Conservation (phyloP, 805 yeast genomes). For the Yarrowia sp. region DNA sequence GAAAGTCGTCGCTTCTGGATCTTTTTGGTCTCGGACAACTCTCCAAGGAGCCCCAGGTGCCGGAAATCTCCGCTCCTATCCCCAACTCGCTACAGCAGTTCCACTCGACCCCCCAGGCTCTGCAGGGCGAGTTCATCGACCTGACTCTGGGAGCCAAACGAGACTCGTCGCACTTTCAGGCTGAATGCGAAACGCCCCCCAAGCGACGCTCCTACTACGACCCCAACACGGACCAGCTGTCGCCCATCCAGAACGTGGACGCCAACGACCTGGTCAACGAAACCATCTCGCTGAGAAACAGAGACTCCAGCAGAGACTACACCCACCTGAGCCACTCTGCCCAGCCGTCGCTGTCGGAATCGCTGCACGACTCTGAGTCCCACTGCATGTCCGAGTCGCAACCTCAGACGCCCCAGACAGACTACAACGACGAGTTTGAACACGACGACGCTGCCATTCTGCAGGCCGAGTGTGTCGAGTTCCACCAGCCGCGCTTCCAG, state of each 20-base stretch:
- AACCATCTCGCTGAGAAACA: slow-evolving; percentile 23
- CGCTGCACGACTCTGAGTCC: slow-evolving; percentile 31
- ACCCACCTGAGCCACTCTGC: slow-evolving; percentile 15
- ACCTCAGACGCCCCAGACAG: slow-evolving; percentile 33
- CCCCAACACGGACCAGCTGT: slow-evolving; percentile 29
- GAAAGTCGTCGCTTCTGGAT: slow-evolving; percentile 23
- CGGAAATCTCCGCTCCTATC: slow-evolving; percentile 24
- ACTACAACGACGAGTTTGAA: slow-evolving; percentile 28
- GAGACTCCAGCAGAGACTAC: slow-evolving; percentile 25
- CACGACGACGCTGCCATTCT: slow-evolving; percentile 19
- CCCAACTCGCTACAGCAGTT: slow-evolving; percentile 27
- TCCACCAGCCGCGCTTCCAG: slow-evolving; percentile 24
- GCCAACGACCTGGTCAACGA: background rate
- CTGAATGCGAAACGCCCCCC: slow-evolving; percentile 20
- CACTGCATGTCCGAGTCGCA: slow-evolving; percentile 32
- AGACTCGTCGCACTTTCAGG: slow-evolving; percentile 22
- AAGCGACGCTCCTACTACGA: slow-evolving; percentile 32
- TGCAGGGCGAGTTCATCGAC: slow-evolving; percentile 16
- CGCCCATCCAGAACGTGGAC: slow-evolving; percentile 35
- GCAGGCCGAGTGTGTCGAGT: slow-evolving; percentile 29
- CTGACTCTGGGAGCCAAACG: slow-evolving; percentile 28
- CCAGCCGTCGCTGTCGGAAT: slow-evolving; percentile 24
- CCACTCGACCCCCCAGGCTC: slow-evolving; percentile 3
- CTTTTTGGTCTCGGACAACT: slow-evolving; percentile 19
- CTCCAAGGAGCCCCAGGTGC: slow-evolving; percentile 6